phyloP scores from a whole-genome alignment of 2,329 filamentous ascomycete genomes.

The Aureobasidium sp. region DNA sequence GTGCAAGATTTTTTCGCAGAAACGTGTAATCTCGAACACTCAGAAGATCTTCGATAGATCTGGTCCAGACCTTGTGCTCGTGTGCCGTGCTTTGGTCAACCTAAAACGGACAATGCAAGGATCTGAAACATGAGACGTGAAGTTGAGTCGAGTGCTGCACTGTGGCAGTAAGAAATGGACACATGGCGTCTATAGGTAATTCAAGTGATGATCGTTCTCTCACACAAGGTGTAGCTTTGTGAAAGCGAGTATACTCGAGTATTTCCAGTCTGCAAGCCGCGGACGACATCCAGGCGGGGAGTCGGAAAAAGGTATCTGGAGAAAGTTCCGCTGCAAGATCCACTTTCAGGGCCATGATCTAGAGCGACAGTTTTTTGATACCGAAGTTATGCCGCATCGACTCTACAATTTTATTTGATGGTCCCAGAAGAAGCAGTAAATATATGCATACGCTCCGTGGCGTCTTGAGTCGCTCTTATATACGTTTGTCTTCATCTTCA shows the following conservation, averaged over 20 bases:
- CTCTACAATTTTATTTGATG: not conserved
- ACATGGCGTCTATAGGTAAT: too few relatives aligned
- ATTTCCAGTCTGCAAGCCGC: too few relatives aligned
- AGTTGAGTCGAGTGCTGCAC: not conserved
- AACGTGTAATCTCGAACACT: not conserved
- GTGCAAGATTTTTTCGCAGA: not conserved
- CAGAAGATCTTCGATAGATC: not conserved
- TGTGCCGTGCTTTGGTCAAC: not conserved
- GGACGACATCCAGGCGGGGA: too few relatives aligned
- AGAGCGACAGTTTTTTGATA: not conserved
- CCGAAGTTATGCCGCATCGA: conserved; percentile 7
- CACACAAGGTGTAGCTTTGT: too few relatives aligned
- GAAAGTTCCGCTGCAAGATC: not conserved
- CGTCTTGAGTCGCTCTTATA: not conserved
- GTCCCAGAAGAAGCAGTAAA: not conserved
- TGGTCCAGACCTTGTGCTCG: not conserved
- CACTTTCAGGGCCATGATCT: not conserved
- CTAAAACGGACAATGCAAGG: not conserved
- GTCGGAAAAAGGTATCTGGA: not conserved
- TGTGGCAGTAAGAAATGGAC: not conserved
- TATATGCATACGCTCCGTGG: not conserved
- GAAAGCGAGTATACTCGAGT: too few relatives aligned
- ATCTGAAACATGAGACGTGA: not conserved
- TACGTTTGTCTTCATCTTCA: not conserved
- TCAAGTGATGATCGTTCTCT: too few relatives aligned